A percentile compares a stretch with the other conserved stretches of the same genome.
Conservation (phyloP, 805 yeast genomes). For the Starmerella sirachaensis region DNA sequence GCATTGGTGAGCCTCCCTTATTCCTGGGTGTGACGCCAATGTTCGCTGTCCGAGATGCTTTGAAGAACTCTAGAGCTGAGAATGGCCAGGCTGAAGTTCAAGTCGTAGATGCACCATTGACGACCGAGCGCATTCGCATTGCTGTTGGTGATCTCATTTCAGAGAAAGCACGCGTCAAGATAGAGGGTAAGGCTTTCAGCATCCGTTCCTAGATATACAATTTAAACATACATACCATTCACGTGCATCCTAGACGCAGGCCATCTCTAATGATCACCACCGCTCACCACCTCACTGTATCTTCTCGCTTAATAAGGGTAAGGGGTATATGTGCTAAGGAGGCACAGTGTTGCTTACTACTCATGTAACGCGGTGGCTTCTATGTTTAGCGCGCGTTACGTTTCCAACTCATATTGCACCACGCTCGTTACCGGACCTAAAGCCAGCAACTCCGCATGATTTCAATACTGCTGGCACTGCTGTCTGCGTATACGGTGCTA, state of each 20-base stretch:
- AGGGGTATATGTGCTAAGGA: too few relatives aligned
- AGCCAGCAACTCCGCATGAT: neutral
- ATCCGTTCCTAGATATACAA: constrained; percentile 15
- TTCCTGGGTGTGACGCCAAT: constrained; percentile 35
- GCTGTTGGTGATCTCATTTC: constrained; percentile 32
- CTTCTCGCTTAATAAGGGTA: too few relatives aligned
- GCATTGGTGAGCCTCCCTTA: constrained; percentile 43
- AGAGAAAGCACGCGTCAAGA: constrained; percentile 26
- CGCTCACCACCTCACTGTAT: neutral
- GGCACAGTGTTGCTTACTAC: too few relatives aligned
- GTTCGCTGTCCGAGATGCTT: constrained; percentile 37
- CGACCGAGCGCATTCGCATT: constrained; percentile 35
- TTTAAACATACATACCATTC: too few relatives aligned
- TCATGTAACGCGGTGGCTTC: too few relatives aligned
- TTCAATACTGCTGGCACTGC: neutral
- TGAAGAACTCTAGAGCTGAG: constrained; percentile 29
- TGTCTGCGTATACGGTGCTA: constrained; percentile 8
- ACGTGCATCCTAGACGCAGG: too few relatives aligned
- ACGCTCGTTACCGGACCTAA: too few relatives aligned
- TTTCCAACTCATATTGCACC: too few relatives aligned
- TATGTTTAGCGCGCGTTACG: too few relatives aligned
- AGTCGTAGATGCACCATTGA: constrained; percentile 32
- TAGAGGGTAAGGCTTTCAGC: constrained; percentile 18
- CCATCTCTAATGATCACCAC: too few relatives aligned
- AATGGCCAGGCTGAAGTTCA: constrained; percentile 23